Percentiles rank a stretch among this genome's conserved stretches.
These are phyloP conservation scores for Fomitopsis schrenkii DNA, from an alignment of 1,284 basidiomycete genomes.

Conservation along the genomic window DNA sequence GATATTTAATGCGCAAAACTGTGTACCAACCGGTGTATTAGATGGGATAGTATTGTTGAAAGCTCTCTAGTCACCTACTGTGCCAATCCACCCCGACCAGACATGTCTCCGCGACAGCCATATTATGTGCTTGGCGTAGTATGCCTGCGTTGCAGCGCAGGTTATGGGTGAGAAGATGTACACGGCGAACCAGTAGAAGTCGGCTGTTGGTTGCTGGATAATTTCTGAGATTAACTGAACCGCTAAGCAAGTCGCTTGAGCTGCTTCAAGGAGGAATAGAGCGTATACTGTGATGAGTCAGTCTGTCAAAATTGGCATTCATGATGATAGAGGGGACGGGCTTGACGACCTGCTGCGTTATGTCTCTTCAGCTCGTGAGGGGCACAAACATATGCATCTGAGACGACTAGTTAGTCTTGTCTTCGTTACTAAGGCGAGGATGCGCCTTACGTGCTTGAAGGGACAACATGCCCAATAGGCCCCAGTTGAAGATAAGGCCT, in stretches of 20 bases:
- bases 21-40: no score
- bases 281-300: background rate
- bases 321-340: no score
- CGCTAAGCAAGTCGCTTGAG: background rate
- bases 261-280: background rate
- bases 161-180: background rate
- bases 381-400: background rate
- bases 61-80: background rate
- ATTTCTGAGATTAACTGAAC: background rate
- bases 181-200: background rate
- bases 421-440: background rate
- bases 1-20: background rate
- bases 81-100: background rate
- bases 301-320: background rate
- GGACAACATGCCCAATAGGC: background rate
- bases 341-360: no score
- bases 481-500: background rate
- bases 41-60: no score
- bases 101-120: background rate
- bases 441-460: background rate
- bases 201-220: background rate
- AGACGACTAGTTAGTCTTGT: background rate
- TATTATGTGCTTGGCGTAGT: background rate
- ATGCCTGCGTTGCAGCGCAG: background rate
- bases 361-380: background rate